phyloP scores from a whole-genome alignment of 768 basidiomycete species.

The Boletus vinaceobasis region DNA sequence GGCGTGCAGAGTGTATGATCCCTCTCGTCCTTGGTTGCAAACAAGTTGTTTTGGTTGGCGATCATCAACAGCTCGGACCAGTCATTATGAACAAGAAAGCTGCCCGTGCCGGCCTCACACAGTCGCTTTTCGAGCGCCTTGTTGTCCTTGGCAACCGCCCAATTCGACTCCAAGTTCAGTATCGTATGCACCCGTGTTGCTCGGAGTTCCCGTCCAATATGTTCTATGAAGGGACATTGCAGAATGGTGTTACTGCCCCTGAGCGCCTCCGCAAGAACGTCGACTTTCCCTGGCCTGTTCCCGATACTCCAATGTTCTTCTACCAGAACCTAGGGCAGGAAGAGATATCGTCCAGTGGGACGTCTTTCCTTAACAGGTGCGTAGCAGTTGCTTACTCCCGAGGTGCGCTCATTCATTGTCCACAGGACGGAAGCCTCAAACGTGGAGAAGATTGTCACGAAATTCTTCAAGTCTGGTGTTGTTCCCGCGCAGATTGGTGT shows the following conservation, averaged over 20 bases:
- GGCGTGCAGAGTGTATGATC: slow-evolving; percentile 90
- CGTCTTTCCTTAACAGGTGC: slow-evolving; percentile 93
- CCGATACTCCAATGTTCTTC: slow-evolving; percentile 99
- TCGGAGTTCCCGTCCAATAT: slow-evolving; percentile 99
- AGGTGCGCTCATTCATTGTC: slow-evolving; percentile 4
- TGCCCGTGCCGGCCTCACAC: slow-evolving; percentile 95
- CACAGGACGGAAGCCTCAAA: slow-evolving; percentile 94
- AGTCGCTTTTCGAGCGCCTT: slow-evolving; percentile 96
- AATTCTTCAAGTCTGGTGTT: slow-evolving; percentile 99
- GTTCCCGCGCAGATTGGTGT: slow-evolving; percentile 95
- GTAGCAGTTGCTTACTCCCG: neutral
- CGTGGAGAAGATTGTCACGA: slow-evolving; percentile 99
- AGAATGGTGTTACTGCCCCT: slow-evolving; percentile 98
- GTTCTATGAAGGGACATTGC: slow-evolving; percentile 99
- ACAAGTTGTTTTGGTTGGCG: slow-evolving; percentile 96
- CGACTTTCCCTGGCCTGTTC: slow-evolving; percentile 98
- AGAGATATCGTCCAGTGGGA: slow-evolving; percentile 97
- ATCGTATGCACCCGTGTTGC: slow-evolving; percentile 99
- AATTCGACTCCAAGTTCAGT: slow-evolving; percentile 98
- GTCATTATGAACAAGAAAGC: slow-evolving; percentile 99
- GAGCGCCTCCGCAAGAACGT: slow-evolving; percentile 97
- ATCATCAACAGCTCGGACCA: slow-evolving; percentile 94
- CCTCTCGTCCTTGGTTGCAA: slow-evolving; percentile 97
- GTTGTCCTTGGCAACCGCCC: slow-evolving; percentile 94
- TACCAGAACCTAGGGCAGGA: slow-evolving; percentile 99